Evolutionary conservation across 176 grass and related monocot genomes (phyloP).

Genomic region (Elaeis guineensis): DNA sequence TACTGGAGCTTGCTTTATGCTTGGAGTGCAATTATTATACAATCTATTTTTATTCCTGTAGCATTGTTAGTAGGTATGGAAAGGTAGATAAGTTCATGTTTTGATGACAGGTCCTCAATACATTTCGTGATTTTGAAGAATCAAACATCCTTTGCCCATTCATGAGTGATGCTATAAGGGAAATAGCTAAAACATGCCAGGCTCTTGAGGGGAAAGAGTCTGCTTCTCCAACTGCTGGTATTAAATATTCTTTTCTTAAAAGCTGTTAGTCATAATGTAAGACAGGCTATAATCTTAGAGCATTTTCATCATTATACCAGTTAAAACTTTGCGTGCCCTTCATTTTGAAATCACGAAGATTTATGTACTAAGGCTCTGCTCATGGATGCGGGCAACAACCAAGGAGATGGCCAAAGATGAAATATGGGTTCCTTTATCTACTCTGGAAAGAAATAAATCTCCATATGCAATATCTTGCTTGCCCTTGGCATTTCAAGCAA

Average conservation of each 20-base stretch:
- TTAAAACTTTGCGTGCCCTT: constrained; percentile 62
- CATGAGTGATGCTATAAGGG: constrained; percentile 83
- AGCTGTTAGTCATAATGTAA: too few species aligned
- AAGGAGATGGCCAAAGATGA: constrained; percentile 84
- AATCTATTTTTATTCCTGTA: too few species aligned
- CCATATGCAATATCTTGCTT: constrained; percentile 90
- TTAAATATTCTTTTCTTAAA: constrained; percentile 19
- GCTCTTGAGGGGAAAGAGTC: constrained; percentile 92
- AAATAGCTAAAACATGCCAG: constrained; percentile 80
- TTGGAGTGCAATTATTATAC: too few species aligned
- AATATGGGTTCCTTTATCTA: constrained; percentile 79
- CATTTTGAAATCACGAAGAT: constrained; percentile 92
- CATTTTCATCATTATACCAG: constrained; percentile 35
- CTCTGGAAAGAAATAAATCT: constrained; percentile 86
- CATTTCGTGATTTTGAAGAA: constrained; percentile 96
- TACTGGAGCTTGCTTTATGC: too few species aligned
- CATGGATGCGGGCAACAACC: constrained; percentile 77
- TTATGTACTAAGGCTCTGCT: constrained; percentile 83
- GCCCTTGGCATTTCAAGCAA: constrained; percentile 75
- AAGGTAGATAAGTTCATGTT: neutral
- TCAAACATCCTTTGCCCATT: constrained; percentile 70
- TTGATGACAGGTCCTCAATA: constrained; percentile 71
- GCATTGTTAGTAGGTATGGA: too few species aligned
- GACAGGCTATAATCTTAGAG: too few species aligned
- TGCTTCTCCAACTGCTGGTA: constrained; percentile 73